These are phyloP conservation scores for Lactarius indigo DNA, from an alignment of 768 basidiomycete species.

Conservation along the genomic window DNA sequence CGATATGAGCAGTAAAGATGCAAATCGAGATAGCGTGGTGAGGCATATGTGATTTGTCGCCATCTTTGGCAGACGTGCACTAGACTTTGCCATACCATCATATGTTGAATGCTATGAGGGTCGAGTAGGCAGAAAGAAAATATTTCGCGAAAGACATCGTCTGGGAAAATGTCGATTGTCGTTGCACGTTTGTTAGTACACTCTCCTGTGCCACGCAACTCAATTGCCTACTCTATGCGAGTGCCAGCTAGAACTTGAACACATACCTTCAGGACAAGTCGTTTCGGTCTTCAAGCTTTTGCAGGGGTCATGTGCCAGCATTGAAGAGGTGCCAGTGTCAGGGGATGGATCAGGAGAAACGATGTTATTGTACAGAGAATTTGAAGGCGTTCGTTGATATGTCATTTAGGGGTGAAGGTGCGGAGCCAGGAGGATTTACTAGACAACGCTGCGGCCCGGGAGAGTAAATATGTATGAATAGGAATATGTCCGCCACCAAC, in stretches of 20 bases:
- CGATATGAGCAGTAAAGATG: neutral
- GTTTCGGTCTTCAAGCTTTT: neutral
- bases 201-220: neutral
- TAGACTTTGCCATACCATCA: neutral
- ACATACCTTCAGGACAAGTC: neutral
- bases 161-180: neutral
- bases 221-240: neutral
- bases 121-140: neutral
- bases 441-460: too few relatives aligned
- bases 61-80: neutral
- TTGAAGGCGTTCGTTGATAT: too few relatives aligned
- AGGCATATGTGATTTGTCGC: neutral
- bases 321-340: neutral
- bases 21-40: neutral
- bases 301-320: neutral
- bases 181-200: neutral
- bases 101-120: neutral
- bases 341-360: constrained; percentile 16
- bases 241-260: neutral
- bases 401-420: too few relatives aligned
- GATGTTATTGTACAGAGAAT: too few relatives aligned
- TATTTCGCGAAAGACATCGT: neutral
- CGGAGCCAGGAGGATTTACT: too few relatives aligned
- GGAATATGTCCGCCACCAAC: too few relatives aligned
- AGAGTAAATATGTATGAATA: too few relatives aligned